Evolutionary conservation across 257 asterid genomes (phyloP).

Genomic region (Penstemon davidsonii): DNA sequence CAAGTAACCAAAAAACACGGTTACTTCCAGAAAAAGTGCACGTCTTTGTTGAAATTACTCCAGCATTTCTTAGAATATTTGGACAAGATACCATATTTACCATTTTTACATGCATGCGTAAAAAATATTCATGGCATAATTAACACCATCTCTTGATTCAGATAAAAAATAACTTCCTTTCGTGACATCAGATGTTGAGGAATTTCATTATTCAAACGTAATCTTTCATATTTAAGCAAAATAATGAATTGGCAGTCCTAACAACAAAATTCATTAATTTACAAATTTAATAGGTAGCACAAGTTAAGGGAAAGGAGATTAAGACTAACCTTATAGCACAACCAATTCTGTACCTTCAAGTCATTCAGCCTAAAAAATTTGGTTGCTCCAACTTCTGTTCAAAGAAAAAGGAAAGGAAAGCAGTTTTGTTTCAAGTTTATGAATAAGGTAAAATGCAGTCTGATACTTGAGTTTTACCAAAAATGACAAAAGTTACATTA

Average conservation of each 20-base stretch:
- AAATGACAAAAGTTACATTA: neutral
- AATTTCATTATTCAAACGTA: too few species aligned
- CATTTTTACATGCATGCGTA: too few species aligned
- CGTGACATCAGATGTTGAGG: too few species aligned
- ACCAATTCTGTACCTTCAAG: slow-evolving; percentile 78
- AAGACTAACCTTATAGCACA: slow-evolving; percentile 75
- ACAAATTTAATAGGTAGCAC: neutral
- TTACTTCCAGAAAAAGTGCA: neutral
- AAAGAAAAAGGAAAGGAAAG: slow-evolving; percentile 24
- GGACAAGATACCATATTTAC: too few species aligned
- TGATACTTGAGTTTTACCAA: neutral
- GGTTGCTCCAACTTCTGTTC: slow-evolving; percentile 72
- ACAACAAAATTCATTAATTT: neutral
- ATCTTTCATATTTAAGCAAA: neutral
- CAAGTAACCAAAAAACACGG: neutral
- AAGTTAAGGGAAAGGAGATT: slow-evolving; percentile 22
- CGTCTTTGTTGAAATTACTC: neutral
- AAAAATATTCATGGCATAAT: neutral
- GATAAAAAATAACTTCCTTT: too few species aligned
- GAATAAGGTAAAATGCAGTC: neutral
- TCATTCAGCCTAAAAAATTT: slow-evolving; percentile 91
- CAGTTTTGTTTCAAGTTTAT: slow-evolving; percentile 1
- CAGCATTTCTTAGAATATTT: neutral
- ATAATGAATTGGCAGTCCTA: neutral
- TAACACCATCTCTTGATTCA: neutral